phyloP scores from a whole-genome alignment of 805 yeast genomes.

The Saturnispora quitensis region DNA sequence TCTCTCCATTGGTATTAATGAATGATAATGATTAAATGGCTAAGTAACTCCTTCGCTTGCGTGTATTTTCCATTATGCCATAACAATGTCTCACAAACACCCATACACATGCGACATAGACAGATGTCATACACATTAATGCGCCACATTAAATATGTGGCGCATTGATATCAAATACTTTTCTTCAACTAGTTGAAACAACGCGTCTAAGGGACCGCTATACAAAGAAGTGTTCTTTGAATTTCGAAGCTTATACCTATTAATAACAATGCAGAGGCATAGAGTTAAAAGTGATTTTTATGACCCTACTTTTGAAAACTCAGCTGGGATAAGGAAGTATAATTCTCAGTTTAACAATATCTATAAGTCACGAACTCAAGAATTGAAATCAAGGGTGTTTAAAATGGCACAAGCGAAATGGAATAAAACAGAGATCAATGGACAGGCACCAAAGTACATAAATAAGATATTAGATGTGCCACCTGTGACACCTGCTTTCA shows the following conservation, averaged over 20 bases:
- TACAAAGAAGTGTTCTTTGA: neutral
- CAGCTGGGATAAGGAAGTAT: conserved; percentile 31
- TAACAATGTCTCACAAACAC: neutral
- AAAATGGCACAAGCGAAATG: conserved; percentile 35
- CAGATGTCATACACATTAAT: neutral
- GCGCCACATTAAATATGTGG: neutral
- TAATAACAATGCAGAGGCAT: neutral
- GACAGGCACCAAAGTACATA: conserved; percentile 22
- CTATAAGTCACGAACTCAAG: conserved; percentile 43
- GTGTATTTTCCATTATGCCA: neutral
- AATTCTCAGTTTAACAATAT: conserved; percentile 49
- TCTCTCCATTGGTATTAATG: conserved; percentile 37
- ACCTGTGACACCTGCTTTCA: conserved; percentile 61
- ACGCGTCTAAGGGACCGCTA: neutral
- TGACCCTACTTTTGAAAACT: conserved; percentile 17
- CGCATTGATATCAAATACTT: neutral
- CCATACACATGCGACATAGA: neutral
- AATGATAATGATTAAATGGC: neutral
- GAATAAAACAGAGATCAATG: conserved; percentile 34
- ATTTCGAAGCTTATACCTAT: neutral
- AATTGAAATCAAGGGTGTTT: conserved; percentile 38
- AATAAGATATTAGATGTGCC: conserved; percentile 54
- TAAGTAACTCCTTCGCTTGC: neutral
- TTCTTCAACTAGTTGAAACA: neutral
- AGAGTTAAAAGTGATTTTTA: neutral